A percentile compares a stretch with the other conserved stretches of the same genome.
Conservation (phyloP, 768 basidiomycete species). For the Pholiota conissans region DNA sequence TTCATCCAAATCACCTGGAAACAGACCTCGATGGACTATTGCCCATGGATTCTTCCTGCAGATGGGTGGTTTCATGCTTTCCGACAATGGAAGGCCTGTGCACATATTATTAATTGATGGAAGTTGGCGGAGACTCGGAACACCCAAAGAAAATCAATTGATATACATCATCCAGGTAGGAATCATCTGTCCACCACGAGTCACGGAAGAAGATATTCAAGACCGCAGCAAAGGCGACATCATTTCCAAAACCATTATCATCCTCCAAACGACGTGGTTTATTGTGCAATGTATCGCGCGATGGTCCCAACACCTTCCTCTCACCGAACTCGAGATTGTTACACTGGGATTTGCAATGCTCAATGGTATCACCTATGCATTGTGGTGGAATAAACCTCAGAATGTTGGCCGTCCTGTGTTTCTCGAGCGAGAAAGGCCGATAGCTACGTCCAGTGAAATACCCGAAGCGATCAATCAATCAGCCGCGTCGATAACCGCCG, state of each 20-base stretch:
- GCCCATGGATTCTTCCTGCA: conserved; percentile 17
- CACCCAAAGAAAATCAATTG: conserved; percentile 11
- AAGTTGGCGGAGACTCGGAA: neutral
- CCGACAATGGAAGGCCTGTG: no score
- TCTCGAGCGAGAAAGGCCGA: no score
- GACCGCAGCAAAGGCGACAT: no score
- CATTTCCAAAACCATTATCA: no score
- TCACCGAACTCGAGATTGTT: conserved; percentile 38
- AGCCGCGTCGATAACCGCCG: no score
- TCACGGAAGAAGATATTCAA: no score
- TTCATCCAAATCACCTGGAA: neutral
- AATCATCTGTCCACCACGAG: conserved; percentile 29
- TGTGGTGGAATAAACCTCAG: conserved; percentile 44
- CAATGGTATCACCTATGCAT: conserved; percentile 25
- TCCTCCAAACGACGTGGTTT: conserved; percentile 37
- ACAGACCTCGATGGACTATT: conserved; percentile 7
- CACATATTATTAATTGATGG: conserved; percentile 9
- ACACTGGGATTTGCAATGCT: no score
- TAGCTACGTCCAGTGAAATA: no score
- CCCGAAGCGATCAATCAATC: no score
- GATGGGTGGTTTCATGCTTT: conserved; percentile 21
- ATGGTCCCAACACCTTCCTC: conserved; percentile 17
- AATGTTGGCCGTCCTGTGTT: no score
- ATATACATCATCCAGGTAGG: conserved; percentile 19
- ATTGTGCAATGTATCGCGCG: conserved; percentile 28